Evolutionary conservation across 192 early-diverging fungal species (phyloP), one percentile per base, ranked within the genome.

Genomic region (Backusella macrospora): DNA sequence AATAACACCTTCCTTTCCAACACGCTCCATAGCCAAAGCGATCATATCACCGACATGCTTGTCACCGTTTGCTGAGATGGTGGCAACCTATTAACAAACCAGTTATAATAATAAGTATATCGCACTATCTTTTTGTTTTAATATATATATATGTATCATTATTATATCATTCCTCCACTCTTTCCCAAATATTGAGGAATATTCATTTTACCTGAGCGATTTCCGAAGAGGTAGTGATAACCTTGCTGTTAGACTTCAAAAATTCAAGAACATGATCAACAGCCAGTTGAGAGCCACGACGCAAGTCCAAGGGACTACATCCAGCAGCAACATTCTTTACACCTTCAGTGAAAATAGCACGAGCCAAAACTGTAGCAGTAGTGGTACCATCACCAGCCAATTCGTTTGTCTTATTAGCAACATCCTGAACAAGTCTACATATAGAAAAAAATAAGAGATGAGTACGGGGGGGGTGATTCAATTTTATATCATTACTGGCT

Each of bases 341-440:
- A 75, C 98, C 98, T 87, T 99, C 97, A 78, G 91, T 88, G 84
- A 99, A 99, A 86, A 99, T 99, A 68, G 94, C 97, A 74, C 96
- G 94, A 65, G 98, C 93, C 38, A 99, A 88, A 18, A 99, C 96
- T 40, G 98, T 99, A 40, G 96, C 97, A 26, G 98, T 99, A 67
- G 98, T 99, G 62, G 98, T 99, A 68, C 98, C 98, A 82, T 99
- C 98, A 75, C 98, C 98, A 65, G 98, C 98, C 76, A 89, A 86
- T 86, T 99, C 98, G 87, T 99, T 99, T 70, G 98, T 96, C 90
- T 99, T 99, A 90, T 96, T 97, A 70, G 98, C 98, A 70, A 99
- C 98, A 85, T 99, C 98, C 84, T 98, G 96, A 65, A 99, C 96
- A 40, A 99, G 89, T 59, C 91, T 89, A 72, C 42, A 34, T 18